Evolutionary conservation across 768 basidiomycete genomes (phyloP).

Genomic region (Crucibulum laeve): DNA sequence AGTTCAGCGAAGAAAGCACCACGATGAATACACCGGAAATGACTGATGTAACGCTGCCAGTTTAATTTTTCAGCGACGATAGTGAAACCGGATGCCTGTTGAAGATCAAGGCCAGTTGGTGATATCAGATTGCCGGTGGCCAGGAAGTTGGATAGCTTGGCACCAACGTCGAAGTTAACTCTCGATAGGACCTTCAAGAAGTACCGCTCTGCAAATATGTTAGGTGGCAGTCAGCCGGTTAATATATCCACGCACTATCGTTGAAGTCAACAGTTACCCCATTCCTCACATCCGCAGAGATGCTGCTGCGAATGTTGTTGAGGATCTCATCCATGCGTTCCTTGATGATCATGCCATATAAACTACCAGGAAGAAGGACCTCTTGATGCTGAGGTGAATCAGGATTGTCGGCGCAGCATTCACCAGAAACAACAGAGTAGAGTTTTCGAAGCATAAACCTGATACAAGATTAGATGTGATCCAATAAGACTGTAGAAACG

Average conservation of each 20-base stretch:
- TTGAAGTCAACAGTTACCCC: slow-evolving; percentile 83
- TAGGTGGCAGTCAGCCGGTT: background rate
- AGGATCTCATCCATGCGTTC: slow-evolving; percentile 92
- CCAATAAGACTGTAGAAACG: slow-evolving; percentile 22
- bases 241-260: slow-evolving; percentile 49
- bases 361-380: slow-evolving; percentile 85
- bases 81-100: slow-evolving; percentile 98
- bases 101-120: slow-evolving; percentile 91
- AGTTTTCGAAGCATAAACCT: slow-evolving; percentile 98
- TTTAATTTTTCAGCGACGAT: slow-evolving; percentile 99
- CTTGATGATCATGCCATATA: slow-evolving; percentile 98
- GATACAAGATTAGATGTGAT: slow-evolving; percentile 3
- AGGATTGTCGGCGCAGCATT: slow-evolving; percentile 92
- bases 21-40: slow-evolving; percentile 97
- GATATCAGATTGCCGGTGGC: slow-evolving; percentile 96
- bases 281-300: slow-evolving; percentile 70
- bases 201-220: slow-evolving; percentile 59
- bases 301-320: slow-evolving; percentile 63
- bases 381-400: slow-evolving; percentile 99
- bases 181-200: slow-evolving; percentile 69
- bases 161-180: slow-evolving; percentile 89
- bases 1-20: slow-evolving; percentile 99
- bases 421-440: slow-evolving; percentile 84
- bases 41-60: slow-evolving; percentile 97
- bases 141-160: slow-evolving; percentile 88